phyloP scores from a whole-genome alignment of 192 early-diverging fungal species.

The Endogone sp. region DNA sequence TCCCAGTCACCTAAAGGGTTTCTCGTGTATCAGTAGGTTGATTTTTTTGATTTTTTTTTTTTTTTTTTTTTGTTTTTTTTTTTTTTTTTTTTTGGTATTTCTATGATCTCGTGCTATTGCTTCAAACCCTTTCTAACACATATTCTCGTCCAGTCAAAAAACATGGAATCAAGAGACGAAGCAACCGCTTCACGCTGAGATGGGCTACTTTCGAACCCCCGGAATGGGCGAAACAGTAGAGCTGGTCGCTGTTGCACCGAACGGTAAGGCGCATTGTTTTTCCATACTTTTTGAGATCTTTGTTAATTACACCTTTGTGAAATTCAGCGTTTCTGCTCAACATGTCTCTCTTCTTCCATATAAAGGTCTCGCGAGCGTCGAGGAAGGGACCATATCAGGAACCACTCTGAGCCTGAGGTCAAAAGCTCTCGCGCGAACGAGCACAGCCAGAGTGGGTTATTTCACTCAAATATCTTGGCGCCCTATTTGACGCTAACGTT shows the following conservation, averaged over 20 bases:
- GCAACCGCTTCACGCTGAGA: constrained; percentile 7
- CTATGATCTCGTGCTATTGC: no score
- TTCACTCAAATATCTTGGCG: neutral
- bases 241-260: constrained; percentile 6
- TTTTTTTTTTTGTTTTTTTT: neutral
- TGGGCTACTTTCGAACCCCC: constrained; percentile 8
- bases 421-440: neutral
- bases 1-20: constrained; percentile 10
- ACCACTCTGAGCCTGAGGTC: constrained; percentile 1
- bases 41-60: neutral
- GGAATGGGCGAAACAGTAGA: constrained; percentile 1
- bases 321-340: neutral
- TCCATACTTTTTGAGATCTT: neutral
- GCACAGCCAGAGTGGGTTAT: constrained; percentile 4
- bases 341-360: neutral
- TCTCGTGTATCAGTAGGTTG: constrained; percentile 9
- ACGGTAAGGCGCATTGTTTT: neutral
- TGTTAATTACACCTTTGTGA: no score
- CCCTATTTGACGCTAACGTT: neutral
- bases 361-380: constrained; percentile 9
- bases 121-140: no score
- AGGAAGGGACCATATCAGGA: constrained; percentile 9
- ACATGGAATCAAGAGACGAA: constrained; percentile 11
- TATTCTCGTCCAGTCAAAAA: constrained; percentile 1
- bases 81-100: no score